Conservation (phyloP, 768 basidiomycete species). For the Boletus patriciae region DNA sequence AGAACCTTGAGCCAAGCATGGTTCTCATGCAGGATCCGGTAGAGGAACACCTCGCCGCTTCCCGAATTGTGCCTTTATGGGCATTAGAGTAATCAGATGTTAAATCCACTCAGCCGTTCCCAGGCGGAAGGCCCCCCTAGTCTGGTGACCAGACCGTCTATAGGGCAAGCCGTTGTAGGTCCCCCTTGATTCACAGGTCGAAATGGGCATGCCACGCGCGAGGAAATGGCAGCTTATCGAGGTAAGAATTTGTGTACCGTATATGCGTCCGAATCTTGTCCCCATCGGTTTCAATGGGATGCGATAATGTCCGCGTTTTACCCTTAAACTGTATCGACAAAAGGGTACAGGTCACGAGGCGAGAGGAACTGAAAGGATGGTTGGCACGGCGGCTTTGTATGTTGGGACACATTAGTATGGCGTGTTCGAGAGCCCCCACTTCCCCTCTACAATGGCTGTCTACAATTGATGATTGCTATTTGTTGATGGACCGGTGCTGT, state of each 20-base stretch:
- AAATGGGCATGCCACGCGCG: slow-evolving; percentile 1
- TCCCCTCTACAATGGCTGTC: not conserved
- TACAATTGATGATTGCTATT: not conserved
- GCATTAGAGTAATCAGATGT: slow-evolving; percentile 6
- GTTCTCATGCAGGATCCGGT: slow-evolving; percentile 24
- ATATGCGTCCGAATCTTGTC: not conserved
- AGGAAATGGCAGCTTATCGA: slow-evolving; percentile 1
- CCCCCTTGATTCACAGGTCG: slow-evolving; percentile 5
- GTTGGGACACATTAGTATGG: not conserved
- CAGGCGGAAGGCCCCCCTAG: slow-evolving; percentile 11
- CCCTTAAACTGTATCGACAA: not conserved
- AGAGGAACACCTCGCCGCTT: slow-evolving; percentile 4
- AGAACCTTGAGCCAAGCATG: slow-evolving; percentile 15
- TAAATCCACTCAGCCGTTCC: slow-evolving; percentile 8
- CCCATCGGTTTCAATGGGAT: not conserved
- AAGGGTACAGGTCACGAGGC: slow-evolving; percentile 6
- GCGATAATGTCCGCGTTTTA: not conserved
- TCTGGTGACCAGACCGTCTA: too few species aligned
- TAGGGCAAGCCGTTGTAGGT: too few species aligned
- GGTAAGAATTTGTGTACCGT: not conserved
- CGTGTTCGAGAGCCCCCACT: not conserved
- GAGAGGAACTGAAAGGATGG: not conserved
- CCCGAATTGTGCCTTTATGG: slow-evolving; percentile 6
- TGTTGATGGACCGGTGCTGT: not conserved
- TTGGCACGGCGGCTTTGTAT: not conserved